phyloP scores from a whole-genome alignment of 2,329 filamentous ascomycete genomes.

The Teratosphaeria epicoccoides region DNA sequence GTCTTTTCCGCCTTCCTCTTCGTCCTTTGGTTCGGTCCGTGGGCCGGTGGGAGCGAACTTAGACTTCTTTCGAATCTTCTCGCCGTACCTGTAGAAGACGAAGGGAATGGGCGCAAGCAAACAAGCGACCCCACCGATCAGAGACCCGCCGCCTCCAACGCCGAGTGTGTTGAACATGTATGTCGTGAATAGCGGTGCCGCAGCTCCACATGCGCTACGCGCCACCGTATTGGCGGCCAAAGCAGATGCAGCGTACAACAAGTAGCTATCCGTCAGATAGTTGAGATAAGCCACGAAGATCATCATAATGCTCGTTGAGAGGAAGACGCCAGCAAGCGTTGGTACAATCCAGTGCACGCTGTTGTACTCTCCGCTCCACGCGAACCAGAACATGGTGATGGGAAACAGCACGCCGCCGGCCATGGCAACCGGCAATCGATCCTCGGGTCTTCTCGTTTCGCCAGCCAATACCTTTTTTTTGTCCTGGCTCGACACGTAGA shows the following conservation, averaged over 20 bases:
- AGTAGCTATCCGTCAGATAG: slow-evolving; percentile 45
- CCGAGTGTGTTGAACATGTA: slow-evolving; percentile 24
- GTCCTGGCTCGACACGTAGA: slow-evolving; percentile 31
- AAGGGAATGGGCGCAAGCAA: slow-evolving; percentile 26
- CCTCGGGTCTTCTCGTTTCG: slow-evolving; percentile 32
- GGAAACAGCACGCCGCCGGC: slow-evolving; percentile 25
- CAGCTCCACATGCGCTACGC: slow-evolving; percentile 21
- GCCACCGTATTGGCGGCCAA: slow-evolving; percentile 23
- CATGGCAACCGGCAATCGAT: slow-evolving; percentile 26
- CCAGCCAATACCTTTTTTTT: slow-evolving; percentile 31
- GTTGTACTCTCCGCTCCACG: slow-evolving; percentile 31
- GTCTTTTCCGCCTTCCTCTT: slow-evolving; percentile 4
- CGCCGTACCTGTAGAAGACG: slow-evolving; percentile 24
- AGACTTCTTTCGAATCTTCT: slow-evolving; percentile 13
- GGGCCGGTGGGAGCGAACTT: slow-evolving; percentile 19
- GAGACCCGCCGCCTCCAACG: slow-evolving; percentile 22
- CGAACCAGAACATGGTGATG: slow-evolving; percentile 26
- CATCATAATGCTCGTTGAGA: slow-evolving; percentile 32
- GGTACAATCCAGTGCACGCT: slow-evolving; percentile 39
- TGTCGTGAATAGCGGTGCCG: slow-evolving; percentile 22
- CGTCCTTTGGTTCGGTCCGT: slow-evolving; percentile 3
- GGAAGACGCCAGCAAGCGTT: slow-evolving; percentile 34
- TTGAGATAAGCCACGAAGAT: slow-evolving; percentile 45
- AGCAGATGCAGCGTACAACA: slow-evolving; percentile 25
- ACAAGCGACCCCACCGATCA: slow-evolving; percentile 37